Percentiles rank a stretch among this genome's conserved stretches.
Conservation (phyloP, 2,329 filamentous ascomycete genomes). For the Epichloe coenophiala region DNA sequence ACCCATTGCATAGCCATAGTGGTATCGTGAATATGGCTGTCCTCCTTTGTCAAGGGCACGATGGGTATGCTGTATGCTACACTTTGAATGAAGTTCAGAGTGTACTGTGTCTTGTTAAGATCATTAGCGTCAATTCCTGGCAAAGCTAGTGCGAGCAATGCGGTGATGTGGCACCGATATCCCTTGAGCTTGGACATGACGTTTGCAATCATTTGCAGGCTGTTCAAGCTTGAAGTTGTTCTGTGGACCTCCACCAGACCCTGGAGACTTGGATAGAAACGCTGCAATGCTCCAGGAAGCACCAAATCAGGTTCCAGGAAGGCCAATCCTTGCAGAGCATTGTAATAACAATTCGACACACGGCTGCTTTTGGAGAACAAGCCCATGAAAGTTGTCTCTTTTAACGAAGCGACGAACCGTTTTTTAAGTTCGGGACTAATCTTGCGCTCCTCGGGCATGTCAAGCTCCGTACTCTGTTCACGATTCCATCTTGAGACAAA, state of each 20-base stretch:
- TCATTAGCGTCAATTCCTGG: constrained; percentile 98
- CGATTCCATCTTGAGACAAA: constrained; percentile 98
- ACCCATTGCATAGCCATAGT: constrained; percentile 84
- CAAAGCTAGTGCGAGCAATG: constrained; percentile 77
- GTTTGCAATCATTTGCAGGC: constrained; percentile 81
- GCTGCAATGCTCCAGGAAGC: constrained; percentile 80
- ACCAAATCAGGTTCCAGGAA: constrained; percentile 87
- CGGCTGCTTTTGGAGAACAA: constrained; percentile 92
- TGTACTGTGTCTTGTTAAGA: constrained; percentile 89
- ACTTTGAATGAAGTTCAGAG: constrained; percentile 86
- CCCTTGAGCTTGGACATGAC: constrained; percentile 87
- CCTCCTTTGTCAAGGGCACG: constrained; percentile 51
- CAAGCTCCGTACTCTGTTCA: constrained; percentile 83
- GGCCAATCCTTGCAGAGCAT: constrained; percentile 75
- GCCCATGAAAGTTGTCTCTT: constrained; percentile 95
- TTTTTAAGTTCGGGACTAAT: constrained; percentile 73
- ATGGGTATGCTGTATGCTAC: constrained; percentile 95
- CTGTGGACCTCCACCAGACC: constrained; percentile 94
- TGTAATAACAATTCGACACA: constrained; percentile 82
- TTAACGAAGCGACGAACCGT: constrained; percentile 78
- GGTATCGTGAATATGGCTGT: constrained; percentile 56
- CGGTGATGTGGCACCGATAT: constrained; percentile 93
- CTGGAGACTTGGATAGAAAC: constrained; percentile 94
- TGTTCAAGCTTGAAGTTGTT: constrained; percentile 84
- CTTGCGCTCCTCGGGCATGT: constrained; percentile 64